Base-by-base conservation (phyloP, 805 yeast genomes). In the Yarrowia sp. region DNA sequence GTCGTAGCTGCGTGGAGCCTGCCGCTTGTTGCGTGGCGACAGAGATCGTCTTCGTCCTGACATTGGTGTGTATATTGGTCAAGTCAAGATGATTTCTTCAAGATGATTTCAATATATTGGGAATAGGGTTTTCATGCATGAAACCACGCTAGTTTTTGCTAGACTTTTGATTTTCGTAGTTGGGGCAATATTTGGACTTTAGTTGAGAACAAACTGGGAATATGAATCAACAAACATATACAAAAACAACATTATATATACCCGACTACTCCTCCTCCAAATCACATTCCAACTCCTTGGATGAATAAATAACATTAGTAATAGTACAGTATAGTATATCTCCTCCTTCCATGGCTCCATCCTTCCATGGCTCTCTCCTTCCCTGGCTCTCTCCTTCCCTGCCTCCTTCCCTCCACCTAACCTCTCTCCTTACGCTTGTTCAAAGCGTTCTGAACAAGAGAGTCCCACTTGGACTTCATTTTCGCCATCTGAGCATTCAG, bases 391-490 rank as follows among this genome's bases (percentile, higher is more conserved):
- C n/a, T n/a, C n/a, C n/a, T n/a, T n/a, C n/a, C n/a, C n/a, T 26
- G 8, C 8, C 30, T n/a, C 5, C 41, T 2, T 19, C 41, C n/a
- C 40, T 7, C 14, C 17, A 19, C 7, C 24, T 10, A 49, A 2
- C 30, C 32, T 35, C 46, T 54, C 46, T 54, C 61, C 35, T 54
- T 54, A 2, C 46, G 17, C 26, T 54, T 54, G 8, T 76, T 84
- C 65, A 85, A 78, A 1, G 90, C 90, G 68, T 85, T 83, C 70
- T 86, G 87, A 21, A 86, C 87, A 30, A 87, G 73, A 22, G 81
- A 83, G 69, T 86, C 85, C 91, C 91, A 87, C 38, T 89, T 74
- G 66, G 83, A 83, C 67, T 83, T 84, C 62, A 86, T 72, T 65
- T 82, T 81, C 2, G 78, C 77, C 5, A 79, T 80, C 68, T 86